A percentile compares a stretch with the other conserved stretches of the same genome.
These are phyloP conservation scores for Echinosophora koreensis DNA, from an alignment of 306 rosid genomes.

Conservation along the genomic window DNA sequence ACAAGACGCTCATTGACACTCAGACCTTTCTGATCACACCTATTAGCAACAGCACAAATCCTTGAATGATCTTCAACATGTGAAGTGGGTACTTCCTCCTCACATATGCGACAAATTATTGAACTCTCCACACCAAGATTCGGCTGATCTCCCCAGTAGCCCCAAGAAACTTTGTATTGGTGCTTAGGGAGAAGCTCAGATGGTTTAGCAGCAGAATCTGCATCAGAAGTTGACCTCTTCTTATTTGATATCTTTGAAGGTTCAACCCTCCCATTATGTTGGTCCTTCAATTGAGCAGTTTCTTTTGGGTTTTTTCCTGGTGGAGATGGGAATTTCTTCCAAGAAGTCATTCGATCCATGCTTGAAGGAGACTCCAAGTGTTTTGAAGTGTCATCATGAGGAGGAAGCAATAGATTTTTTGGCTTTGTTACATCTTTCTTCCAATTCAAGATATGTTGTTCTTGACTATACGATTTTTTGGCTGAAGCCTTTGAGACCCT, in stretches of 20 bases:
- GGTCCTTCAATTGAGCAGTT: constrained; percentile 66
- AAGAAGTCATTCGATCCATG: constrained; percentile 81
- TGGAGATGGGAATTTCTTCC: constrained; percentile 91
- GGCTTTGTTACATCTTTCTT: constrained; percentile 64
- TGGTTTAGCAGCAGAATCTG: constrained; percentile 67
- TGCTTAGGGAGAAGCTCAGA: constrained; percentile 78
- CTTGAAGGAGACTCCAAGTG: constrained; percentile 64
- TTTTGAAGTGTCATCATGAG: constrained; percentile 65
- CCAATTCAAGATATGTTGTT: constrained; percentile 72
- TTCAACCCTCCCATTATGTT: constrained; percentile 63
- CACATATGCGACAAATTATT: constrained; percentile 98
- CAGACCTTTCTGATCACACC: constrained; percentile 92
- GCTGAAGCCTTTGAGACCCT: constrained; percentile 71
- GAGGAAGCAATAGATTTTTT: constrained; percentile 54
- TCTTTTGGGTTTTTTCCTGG: constrained; percentile 64
- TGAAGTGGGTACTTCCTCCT: constrained; percentile 94
- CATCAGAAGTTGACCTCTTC: constrained; percentile 63
- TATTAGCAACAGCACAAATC: constrained; percentile 96
- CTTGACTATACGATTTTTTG: constrained; percentile 91
- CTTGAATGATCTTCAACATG: constrained; percentile 96
- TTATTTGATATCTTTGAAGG: constrained; percentile 59
- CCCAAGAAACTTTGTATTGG: constrained; percentile 90
- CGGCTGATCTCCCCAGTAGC: constrained; percentile 88
- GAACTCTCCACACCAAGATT: constrained; percentile 73
- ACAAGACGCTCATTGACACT: constrained; percentile 92